Percentiles rank a stretch among this genome's conserved stretches.
These are phyloP conservation scores for Tilletia caries DNA, from an alignment of 1,284 basidiomycete genomes.

Conservation along the genomic window DNA sequence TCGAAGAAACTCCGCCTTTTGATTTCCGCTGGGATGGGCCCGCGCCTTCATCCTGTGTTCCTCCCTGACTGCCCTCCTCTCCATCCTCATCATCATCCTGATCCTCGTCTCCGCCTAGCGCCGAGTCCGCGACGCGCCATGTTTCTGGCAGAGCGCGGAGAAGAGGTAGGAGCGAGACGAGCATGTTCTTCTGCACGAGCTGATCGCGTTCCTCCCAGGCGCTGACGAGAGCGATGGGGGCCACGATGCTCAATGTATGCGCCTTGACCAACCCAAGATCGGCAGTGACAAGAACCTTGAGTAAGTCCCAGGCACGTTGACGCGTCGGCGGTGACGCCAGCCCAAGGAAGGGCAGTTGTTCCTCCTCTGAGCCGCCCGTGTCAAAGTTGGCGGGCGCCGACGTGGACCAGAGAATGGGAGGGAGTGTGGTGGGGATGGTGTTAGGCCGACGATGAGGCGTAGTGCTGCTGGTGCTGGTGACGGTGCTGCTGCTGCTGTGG, in stretches of 20 bases:
- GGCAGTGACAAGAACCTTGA: conserved; percentile 22
- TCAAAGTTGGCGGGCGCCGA: neutral
- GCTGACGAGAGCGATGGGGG: conserved; percentile 26
- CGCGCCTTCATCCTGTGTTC: neutral
- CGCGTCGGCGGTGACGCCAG: conserved; percentile 1
- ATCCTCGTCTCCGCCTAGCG: conserved; percentile 23
- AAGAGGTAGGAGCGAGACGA: conserved; percentile 40
- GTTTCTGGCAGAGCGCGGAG: conserved; percentile 40
- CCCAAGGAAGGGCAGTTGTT: neutral
- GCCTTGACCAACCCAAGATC: conserved; percentile 9
- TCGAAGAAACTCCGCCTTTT: neutral
- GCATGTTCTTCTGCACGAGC: conserved; percentile 32
- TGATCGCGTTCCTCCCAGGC: conserved; percentile 47
- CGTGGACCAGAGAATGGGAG: conserved; percentile 3
- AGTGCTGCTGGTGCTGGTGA: neutral
- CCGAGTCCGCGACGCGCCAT: conserved; percentile 42
- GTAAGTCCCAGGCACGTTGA: conserved; percentile 11
- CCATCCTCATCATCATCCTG: conserved; percentile 21
- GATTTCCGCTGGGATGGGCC: neutral
- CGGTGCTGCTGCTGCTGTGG: too few species aligned
- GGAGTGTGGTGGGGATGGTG: neutral
- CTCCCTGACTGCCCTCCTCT: conserved; percentile 20
- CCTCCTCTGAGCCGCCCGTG: neutral
- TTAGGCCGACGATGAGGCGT: neutral
- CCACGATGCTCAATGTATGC: neutral